These are phyloP conservation scores for Pichia californica DNA, from an alignment of 805 yeast genomes.

Conservation along the genomic window DNA sequence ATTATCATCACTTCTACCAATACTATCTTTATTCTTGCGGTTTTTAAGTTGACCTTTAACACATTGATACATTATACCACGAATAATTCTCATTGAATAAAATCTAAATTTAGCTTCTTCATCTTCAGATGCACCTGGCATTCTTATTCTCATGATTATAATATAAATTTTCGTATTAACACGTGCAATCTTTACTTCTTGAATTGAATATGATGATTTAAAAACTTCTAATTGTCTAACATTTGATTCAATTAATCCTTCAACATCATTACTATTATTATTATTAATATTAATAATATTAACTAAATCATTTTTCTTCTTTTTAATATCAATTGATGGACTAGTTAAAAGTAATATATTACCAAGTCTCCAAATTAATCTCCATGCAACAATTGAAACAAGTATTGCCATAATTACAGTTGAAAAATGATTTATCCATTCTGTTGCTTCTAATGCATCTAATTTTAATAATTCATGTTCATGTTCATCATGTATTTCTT, in stretches of 20 bases:
- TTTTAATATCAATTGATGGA: constrained; percentile 38
- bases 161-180: constrained; percentile 57
- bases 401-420: constrained; percentile 21
- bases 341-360: constrained; percentile 47
- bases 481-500: background rate
- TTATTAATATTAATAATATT: background rate
- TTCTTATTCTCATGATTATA: constrained; percentile 46
- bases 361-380: constrained; percentile 44
- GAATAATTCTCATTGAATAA: constrained; percentile 40
- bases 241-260: constrained; percentile 34
- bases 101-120: constrained; percentile 55
- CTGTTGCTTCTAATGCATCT: constrained; percentile 13
- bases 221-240: constrained; percentile 47
- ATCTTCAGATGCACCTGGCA: constrained; percentile 68
- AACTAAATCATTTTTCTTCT: background rate
- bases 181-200: constrained; percentile 48
- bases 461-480: background rate
- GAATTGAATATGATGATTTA: constrained; percentile 42
- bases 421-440: constrained; percentile 20
- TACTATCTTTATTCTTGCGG: background rate
- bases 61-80: constrained; percentile 26
- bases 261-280: constrained; percentile 19
- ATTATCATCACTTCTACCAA: background rate
- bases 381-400: constrained; percentile 22
- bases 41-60: constrained; percentile 11